These are phyloP conservation scores for Picea sitchensis DNA, from an alignment of 75 land plant species.

Conservation along the genomic window DNA sequence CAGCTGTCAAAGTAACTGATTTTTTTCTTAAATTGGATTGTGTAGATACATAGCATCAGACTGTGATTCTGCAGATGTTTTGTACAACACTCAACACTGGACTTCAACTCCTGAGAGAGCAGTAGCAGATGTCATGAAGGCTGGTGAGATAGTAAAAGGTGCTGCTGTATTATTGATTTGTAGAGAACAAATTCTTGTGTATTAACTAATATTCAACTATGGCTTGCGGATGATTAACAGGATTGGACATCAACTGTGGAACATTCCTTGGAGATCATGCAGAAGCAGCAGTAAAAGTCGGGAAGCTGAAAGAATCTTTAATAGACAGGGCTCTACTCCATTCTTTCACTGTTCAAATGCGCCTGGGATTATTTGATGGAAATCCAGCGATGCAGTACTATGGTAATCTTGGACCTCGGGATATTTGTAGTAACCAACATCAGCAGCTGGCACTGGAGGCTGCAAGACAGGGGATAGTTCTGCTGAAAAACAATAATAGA, in stretches of 20 bases:
- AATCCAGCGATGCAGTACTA: conserved; percentile 48
- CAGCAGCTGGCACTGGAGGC: conserved; percentile 70
- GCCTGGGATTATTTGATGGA: conserved; percentile 86
- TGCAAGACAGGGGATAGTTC: conserved; percentile 72
- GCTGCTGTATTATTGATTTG: no score
- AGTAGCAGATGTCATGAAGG: conserved; percentile 36
- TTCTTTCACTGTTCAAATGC: conserved; percentile 62
- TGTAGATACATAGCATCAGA: conserved; percentile 39
- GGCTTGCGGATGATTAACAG: conserved; percentile 14
- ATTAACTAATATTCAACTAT: no score
- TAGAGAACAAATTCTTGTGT: no score
- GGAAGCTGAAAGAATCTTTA: conserved; percentile 36
- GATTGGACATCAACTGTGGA: conserved; percentile 86
- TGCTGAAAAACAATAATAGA: conserved; percentile 57
- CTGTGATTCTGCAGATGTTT: conserved; percentile 46
- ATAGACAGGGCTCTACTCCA: conserved; percentile 49
- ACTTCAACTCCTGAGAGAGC: conserved; percentile 41
- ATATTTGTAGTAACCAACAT: conserved; percentile 62
- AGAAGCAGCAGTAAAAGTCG: conserved; percentile 38
- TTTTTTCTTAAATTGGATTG: background rate
- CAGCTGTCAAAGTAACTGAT: background rate
- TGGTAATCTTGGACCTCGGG: conserved; percentile 52
- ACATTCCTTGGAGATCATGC: conserved; percentile 44
- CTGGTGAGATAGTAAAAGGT: conserved; percentile 17
- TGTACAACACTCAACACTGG: conserved; percentile 24